Conservation (phyloP, 2,329 filamentous ascomycete genomes). For the Penicillium hordei region DNA sequence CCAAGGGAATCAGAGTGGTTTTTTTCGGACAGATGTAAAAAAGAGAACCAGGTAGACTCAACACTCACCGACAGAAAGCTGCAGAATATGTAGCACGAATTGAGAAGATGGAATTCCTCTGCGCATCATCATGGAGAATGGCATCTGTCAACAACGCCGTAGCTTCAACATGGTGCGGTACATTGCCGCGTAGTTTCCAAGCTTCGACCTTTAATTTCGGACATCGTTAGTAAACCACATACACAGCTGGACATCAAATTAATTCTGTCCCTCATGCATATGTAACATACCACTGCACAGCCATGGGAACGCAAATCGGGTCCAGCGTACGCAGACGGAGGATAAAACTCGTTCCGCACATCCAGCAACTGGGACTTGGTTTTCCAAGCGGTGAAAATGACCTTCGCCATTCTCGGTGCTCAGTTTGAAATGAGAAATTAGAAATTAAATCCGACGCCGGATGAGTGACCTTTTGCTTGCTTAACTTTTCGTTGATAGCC, state of each 20-base stretch:
- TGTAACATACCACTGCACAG: constrained; percentile 40
- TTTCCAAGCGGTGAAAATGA: constrained; percentile 46
- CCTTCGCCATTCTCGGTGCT: constrained; percentile 36
- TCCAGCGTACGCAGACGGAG: constrained; percentile 31
- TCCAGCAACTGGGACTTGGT: constrained; percentile 37
- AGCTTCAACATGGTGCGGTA: constrained; percentile 49
- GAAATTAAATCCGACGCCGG: neutral
- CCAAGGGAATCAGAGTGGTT: neutral
- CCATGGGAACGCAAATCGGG: constrained; percentile 41
- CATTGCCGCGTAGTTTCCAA: constrained; percentile 47
- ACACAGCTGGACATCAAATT: neutral
- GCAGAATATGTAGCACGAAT: constrained; percentile 47
- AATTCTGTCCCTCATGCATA: neutral
- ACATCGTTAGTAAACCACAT: neutral
- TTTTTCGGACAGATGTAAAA: neutral
- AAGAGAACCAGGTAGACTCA: neutral
- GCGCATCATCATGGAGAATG: constrained; percentile 45
- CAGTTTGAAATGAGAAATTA: neutral
- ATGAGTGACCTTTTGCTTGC: neutral
- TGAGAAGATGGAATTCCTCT: constrained; percentile 45
- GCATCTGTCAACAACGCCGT: constrained; percentile 49
- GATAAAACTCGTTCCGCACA: constrained; percentile 44
- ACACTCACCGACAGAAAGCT: constrained; percentile 46
- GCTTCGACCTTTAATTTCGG: constrained; percentile 38
- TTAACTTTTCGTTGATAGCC: constrained; percentile 7